Percentiles rank a stretch among this genome's conserved stretches.
phyloP scores from a whole-genome alignment of 768 basidiomycete species.

The Macrolepiota albuminosa region DNA sequence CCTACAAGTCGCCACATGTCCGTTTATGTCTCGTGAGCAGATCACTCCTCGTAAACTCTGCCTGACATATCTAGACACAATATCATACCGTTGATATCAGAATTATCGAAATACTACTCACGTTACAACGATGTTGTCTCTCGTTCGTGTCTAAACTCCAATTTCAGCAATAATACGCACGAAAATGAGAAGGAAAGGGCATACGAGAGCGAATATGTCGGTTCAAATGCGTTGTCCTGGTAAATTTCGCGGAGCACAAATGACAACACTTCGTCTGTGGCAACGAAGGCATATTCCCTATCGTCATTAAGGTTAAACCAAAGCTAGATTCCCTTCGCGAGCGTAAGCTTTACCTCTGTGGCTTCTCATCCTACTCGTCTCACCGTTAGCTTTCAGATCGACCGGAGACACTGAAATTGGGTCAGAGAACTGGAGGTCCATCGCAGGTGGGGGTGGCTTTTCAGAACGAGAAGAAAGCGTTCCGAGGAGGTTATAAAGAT shows the following conservation, averaged over 20 bases:
- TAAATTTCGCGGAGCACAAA: slow-evolving; percentile 69
- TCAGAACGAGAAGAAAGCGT: slow-evolving; percentile 14
- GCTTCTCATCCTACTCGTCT: slow-evolving; percentile 38
- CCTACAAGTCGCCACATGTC: slow-evolving; percentile 66
- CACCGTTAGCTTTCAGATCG: slow-evolving; percentile 37
- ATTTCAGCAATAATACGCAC: slow-evolving; percentile 4
- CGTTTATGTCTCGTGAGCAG: slow-evolving; percentile 68
- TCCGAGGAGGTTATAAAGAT: slow-evolving; percentile 30
- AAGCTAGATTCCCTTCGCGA: not conserved
- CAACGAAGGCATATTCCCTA: slow-evolving; percentile 65
- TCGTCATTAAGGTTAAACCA: not conserved
- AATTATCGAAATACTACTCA: slow-evolving; percentile 23
- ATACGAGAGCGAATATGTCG: slow-evolving; percentile 68
- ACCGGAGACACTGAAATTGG: slow-evolving; percentile 24
- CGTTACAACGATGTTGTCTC: slow-evolving; percentile 59
- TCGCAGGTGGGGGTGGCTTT: slow-evolving; percentile 2
- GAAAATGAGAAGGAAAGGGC: slow-evolving; percentile 20
- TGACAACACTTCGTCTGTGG: slow-evolving; percentile 69
- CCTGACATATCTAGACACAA: slow-evolving; percentile 48
- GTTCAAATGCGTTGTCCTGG: slow-evolving; percentile 69
- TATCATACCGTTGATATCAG: slow-evolving; percentile 2
- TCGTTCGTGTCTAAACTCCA: slow-evolving; percentile 56
- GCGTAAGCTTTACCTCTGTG: slow-evolving; percentile 28
- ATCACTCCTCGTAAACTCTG: slow-evolving; percentile 72
- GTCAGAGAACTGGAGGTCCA: slow-evolving; percentile 24